These are phyloP conservation scores for Phytophthora hybrid DNA, from an alignment of 352 stramenopile genomes.

Conservation along the genomic window DNA sequence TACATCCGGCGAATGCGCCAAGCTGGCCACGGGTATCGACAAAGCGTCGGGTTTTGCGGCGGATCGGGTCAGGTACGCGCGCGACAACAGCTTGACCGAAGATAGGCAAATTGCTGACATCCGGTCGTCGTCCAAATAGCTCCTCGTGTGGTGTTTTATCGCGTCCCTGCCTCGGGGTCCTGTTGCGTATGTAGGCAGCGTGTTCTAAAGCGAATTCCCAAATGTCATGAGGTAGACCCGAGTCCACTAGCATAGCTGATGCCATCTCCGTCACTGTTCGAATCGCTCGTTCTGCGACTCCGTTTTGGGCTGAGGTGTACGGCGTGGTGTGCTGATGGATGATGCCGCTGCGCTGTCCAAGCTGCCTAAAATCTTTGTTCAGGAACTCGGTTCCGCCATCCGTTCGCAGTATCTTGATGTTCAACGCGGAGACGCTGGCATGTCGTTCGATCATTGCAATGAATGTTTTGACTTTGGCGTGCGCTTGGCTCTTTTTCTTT, in stretches of 20 bases:
- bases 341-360: neutral
- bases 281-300: neutral
- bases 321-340: slow-evolving; percentile 3
- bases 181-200: slow-evolving; percentile 10
- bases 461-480: neutral
- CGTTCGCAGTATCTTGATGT: neutral
- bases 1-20: neutral
- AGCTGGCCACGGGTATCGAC: neutral
- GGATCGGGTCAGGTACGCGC: neutral
- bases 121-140: slow-evolving; percentile 1
- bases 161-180: neutral
- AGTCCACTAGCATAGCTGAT: slow-evolving; percentile 9
- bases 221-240: neutral
- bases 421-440: neutral
- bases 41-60: slow-evolving; percentile 5
- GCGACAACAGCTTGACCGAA: slow-evolving; percentile 7
- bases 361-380: slow-evolving; percentile 2
- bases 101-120: neutral
- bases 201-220: slow-evolving; percentile 15
- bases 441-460: slow-evolving; percentile 7
- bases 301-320: slow-evolving; percentile 10
- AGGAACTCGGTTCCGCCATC: slow-evolving; percentile 18
- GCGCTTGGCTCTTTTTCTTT: slow-evolving; percentile 5
- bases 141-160: slow-evolving; percentile 2
- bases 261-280: slow-evolving; percentile 15